Conservation (phyloP, 2,329 filamentous ascomycete genomes). For the Epicoccum nigrum region DNA sequence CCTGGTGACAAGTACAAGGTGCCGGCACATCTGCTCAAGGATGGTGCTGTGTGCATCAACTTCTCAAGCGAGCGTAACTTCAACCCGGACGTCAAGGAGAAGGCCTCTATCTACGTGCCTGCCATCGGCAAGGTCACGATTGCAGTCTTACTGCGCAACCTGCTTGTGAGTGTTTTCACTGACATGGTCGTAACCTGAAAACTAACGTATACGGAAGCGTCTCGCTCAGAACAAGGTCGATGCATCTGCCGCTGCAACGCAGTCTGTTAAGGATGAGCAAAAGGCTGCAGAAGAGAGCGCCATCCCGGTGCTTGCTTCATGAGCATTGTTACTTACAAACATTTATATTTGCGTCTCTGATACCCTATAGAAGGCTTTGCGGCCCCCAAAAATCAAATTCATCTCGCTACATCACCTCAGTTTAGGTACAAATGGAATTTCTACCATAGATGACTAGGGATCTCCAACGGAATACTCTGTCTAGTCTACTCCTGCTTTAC, state of each 20-base stretch:
- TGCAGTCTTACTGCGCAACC: slow-evolving; percentile 84
- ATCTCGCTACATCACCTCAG: background rate
- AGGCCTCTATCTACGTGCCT: slow-evolving; percentile 94
- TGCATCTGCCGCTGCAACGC: slow-evolving; percentile 26
- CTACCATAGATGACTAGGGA: too few relatives aligned
- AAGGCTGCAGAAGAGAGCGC: slow-evolving; percentile 28
- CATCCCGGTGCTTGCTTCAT: slow-evolving; percentile 9
- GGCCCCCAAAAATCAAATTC: slow-evolving; percentile 20
- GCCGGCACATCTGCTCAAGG: slow-evolving; percentile 78
- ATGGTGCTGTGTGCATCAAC: slow-evolving; percentile 98
- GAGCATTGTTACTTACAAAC: background rate
- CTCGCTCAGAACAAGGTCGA: slow-evolving; percentile 53
- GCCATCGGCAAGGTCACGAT: slow-evolving; percentile 98
- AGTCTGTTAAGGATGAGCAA: slow-evolving; percentile 18
- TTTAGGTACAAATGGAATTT: background rate
- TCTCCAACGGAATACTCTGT: too few relatives aligned
- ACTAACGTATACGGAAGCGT: slow-evolving; percentile 33
- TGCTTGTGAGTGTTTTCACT: slow-evolving; percentile 68
- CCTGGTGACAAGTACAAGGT: slow-evolving; percentile 90
- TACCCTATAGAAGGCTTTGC: slow-evolving; percentile 35
- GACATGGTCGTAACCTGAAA: too few relatives aligned
- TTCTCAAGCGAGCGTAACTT: slow-evolving; percentile 98
- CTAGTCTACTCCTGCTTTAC: too few relatives aligned
- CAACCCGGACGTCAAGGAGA: slow-evolving; percentile 86
- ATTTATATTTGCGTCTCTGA: slow-evolving; percentile 17